These are phyloP conservation scores for Macrophomina tecta DNA, from an alignment of 2,329 filamentous ascomycete genomes.

Conservation along the genomic window DNA sequence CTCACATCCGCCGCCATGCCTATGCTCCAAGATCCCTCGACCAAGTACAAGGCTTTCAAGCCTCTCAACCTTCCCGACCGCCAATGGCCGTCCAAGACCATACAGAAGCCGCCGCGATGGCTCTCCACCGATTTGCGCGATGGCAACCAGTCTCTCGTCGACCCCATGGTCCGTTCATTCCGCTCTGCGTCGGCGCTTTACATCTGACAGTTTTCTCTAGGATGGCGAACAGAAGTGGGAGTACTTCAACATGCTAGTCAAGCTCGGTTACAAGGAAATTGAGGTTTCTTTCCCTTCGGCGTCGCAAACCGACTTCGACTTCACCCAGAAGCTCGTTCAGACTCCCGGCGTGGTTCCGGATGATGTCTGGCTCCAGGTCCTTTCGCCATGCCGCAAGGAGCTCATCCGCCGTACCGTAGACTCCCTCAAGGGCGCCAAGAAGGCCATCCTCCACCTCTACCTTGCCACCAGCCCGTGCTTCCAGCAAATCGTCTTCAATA, in stretches of 20 bases:
- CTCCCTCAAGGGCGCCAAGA: conserved; percentile 85
- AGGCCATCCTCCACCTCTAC: conserved; percentile 94
- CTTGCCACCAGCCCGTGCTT: conserved; percentile 97
- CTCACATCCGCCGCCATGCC: conserved; percentile 39
- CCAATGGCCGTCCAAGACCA: conserved; percentile 82
- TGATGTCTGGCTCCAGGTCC: conserved; percentile 89
- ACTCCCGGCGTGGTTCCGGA: conserved; percentile 83
- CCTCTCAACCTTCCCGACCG: conserved; percentile 71
- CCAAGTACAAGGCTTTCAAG: conserved; percentile 75
- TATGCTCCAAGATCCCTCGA: conserved; percentile 75
- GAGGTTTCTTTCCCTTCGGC: conserved; percentile 95
- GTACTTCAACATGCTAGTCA: conserved; percentile 93
- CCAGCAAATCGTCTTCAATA: conserved; percentile 86
- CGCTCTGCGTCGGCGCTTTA: not conserved
- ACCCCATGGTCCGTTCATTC: conserved; percentile 76
- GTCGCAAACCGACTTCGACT: conserved; percentile 95
- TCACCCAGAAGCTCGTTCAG: conserved; percentile 84
- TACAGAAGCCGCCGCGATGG: conserved; percentile 89
- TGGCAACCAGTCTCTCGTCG: conserved; percentile 90
- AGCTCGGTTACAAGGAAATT: conserved; percentile 96
- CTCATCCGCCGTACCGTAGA: conserved; percentile 90
- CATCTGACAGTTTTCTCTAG: conserved; percentile 50
- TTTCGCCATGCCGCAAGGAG: conserved; percentile 89
- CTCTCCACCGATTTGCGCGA: conserved; percentile 87
- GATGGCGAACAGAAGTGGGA: conserved; percentile 93